Base-by-base conservation (phyloP, 2,329 filamentous ascomycete species). In the Phyllosticta citrichinensis region DNA sequence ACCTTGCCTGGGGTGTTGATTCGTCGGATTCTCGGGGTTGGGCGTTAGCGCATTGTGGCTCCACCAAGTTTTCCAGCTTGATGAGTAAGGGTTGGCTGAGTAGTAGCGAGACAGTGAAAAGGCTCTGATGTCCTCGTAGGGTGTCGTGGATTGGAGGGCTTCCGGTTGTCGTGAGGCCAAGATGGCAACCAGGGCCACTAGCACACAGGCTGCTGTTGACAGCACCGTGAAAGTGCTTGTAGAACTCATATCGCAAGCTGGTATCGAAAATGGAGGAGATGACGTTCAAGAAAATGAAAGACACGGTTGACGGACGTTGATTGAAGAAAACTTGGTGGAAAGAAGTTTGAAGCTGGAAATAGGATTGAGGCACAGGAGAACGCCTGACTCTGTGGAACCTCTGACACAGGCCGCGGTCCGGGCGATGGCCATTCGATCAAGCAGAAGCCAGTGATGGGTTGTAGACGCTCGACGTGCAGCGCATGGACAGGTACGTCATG, bases 1-100 rank as follows among this genome's bases (percentile, higher is more conserved):
- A 19, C 68, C 66, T 52, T 68, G 63, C 27, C 64, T 62, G 17
- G n/a, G 40, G 8, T 25, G 22, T 10, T 20, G 9, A 11, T 35
- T 56, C 11, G 35, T 54, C 24, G 52, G 35, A n/a, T 17, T 10
- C 11, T n/a, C n/a, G 24, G 52, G 25, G n/a, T 60, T 14, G 22
- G 20, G 4, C 2, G 47, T 50, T 20, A 25, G 1, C 33, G 47
- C 25, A n/a, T 40, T 17, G 24, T 54, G 17, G 22, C n/a, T 52
- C 59, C 59, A 61, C 59, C 59, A 61, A 27, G 40, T 57, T 9
- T 20, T 54, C 59, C 54, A 57, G 50, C 59, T 61, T 6, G 59
- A 40, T 2, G 59, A 57, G 22, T 61, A 61, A 14, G 59, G 59
- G 17, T 47, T 11, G 3, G 54, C 47, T 6, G 47, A 47, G 20